Evolutionary conservation across 305 asterid genomes (phyloP).

Genomic region (Fraxinus sp.): DNA sequence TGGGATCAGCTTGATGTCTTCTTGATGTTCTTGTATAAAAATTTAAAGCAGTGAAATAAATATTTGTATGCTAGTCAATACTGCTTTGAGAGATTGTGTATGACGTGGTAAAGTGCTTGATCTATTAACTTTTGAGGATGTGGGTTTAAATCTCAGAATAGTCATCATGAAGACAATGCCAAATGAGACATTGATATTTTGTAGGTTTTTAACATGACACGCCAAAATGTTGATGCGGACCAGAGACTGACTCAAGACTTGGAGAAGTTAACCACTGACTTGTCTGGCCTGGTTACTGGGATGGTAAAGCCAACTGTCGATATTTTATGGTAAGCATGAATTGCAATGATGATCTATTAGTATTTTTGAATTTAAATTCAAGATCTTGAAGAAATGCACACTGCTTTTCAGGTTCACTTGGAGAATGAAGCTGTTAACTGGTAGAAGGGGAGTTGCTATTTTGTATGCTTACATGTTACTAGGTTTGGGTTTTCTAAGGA

Average conservation of each 20-base stretch:
- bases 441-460: constrained; percentile 85
- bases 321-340: constrained; percentile 71
- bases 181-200: constrained; percentile 25
- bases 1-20: neutral
- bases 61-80: constrained; percentile 18
- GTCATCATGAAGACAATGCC: constrained; percentile 11
- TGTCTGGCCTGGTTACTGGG: constrained; percentile 97
- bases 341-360: constrained; percentile 22
- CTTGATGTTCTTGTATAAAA: constrained; percentile 18
- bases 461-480: constrained; percentile 93
- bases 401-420: constrained; percentile 86
- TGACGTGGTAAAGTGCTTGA: constrained; percentile 21
- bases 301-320: constrained; percentile 99
- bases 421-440: constrained; percentile 98
- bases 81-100: constrained; percentile 1
- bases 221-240: constrained; percentile 75
- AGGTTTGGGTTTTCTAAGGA: constrained; percentile 93
- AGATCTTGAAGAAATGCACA: constrained; percentile 21
- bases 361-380: constrained; percentile 12
- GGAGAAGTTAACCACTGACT: constrained; percentile 89
- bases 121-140: constrained; percentile 14
- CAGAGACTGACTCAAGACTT: constrained; percentile 97
- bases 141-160: constrained; percentile 16
- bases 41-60: neutral
- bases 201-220: constrained; percentile 80